Evolutionary conservation across 2,329 filamentous ascomycete genomes (phyloP), one percentile per base, ranked within the genome.

Genomic region (Colletotrichum sp.): DNA sequence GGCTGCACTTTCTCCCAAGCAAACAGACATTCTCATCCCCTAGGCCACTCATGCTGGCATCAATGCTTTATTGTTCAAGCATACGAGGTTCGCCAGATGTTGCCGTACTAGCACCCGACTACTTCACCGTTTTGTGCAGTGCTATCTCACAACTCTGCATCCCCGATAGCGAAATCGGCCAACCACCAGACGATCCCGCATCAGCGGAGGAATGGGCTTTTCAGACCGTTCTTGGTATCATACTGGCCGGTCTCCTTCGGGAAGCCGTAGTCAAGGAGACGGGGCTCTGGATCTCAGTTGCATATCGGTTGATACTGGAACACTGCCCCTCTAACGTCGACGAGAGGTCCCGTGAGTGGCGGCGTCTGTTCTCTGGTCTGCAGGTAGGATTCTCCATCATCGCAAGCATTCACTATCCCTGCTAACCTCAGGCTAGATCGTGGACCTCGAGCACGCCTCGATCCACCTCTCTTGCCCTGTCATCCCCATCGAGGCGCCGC

Each of bases 361-460:
- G 82, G 6, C 82, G 82, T 28, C 78, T 87, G 1, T 86, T 86
- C 69, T 83, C 82, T 10, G 82, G 82, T 5, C 66, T 80, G 2
- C 26, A 79, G 79, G 75, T 77, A 71, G 4, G 56, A 3, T 3
- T 5, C 10, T 24, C 8, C 16, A 10, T 24, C 8, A 34, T 36
- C 12, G 12, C 3, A 24, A 21, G 30, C 1, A 34, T 32, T 8
- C 8, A 1, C 0, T 26, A 28, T 5, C 3, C n/a, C n/a, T 26
- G 4, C 55, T 77, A 9, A 58, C 6, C 18, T 34, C 0, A 7
- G 9, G 83, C 18, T 82, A 86, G 80, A 87, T 87, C 48, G 84
- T 87, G 30, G 85, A 87, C 58, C 80, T 87, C 10, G 85, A 87
- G 76, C 85, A 87, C 74, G 84, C 85, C 4, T 86, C 85, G 15